Percentiles rank a stretch among this genome's conserved stretches.
Conservation (phyloP, 139 green algal genomes). For the Picochlorum sp. region DNA sequence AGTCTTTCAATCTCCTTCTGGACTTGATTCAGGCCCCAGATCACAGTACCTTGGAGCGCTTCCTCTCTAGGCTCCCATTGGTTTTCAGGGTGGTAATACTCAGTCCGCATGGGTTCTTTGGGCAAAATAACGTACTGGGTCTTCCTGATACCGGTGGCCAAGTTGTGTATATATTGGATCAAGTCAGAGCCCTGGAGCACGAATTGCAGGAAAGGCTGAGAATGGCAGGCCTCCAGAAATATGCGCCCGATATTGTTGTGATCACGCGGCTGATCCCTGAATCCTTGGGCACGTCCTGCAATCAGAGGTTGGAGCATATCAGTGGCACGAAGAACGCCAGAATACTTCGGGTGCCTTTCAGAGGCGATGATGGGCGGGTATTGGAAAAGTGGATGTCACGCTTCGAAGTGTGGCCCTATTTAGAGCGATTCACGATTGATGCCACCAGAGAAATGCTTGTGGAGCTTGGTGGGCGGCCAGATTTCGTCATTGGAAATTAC, state of each 20-base stretch:
- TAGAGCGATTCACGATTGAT: conserved; percentile 74
- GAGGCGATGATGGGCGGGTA: conserved; percentile 31
- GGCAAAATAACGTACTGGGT: conserved; percentile 61
- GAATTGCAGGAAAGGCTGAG: conserved; percentile 51
- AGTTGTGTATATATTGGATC: conserved; percentile 85
- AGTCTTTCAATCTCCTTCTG: conserved; percentile 53
- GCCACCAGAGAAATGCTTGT: conserved; percentile 43
- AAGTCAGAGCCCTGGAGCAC: conserved; percentile 55
- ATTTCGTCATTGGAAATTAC: conserved; percentile 84
- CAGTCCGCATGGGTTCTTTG: conserved; percentile 76
- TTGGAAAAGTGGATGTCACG: conserved; percentile 63
- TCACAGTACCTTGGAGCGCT: conserved; percentile 49
- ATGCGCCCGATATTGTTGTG: conserved; percentile 50
- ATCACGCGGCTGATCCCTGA: conserved; percentile 75
- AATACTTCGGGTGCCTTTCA: conserved; percentile 76
- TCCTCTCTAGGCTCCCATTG: conserved; percentile 59
- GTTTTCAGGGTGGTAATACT: conserved; percentile 70
- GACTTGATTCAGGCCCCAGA: conserved; percentile 72
- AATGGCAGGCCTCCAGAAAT: conserved; percentile 38
- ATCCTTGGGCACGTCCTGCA: conserved; percentile 59
- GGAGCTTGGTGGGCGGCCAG: conserved; percentile 52
- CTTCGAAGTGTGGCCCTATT: conserved; percentile 74
- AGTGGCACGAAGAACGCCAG: conserved; percentile 45
- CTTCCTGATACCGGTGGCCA: conserved; percentile 61
- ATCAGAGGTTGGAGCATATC: conserved; percentile 69